Base-by-base conservation (phyloP, 768 basidiomycete species). In the Dacryopinax spathularia region DNA sequence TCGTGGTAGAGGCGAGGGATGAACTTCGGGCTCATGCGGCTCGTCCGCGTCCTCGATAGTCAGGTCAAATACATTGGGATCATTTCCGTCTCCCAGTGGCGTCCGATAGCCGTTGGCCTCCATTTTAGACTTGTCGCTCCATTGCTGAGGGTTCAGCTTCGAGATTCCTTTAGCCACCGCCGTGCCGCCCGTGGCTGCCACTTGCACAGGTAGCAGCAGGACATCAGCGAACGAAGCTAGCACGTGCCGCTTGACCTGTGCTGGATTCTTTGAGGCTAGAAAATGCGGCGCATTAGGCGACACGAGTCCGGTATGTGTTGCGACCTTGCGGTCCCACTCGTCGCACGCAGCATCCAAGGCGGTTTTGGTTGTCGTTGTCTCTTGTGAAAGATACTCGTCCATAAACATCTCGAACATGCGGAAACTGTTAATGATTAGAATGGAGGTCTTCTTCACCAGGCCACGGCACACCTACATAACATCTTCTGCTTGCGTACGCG, bases 321-420 rank as follows among this genome's bases (percentile, higher is more conserved):
- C 16, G 62, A 90, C 90, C 74, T 88, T 81, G 7, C 76, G 77
- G 64, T 94, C 88, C 96, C 93, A 97, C 0, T 76, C 78, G 64
- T 82, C 82, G 71, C 88, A 93, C 15, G 88, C 87, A 1, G 73
- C 76, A 33, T 90, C 88, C 63, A 96, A 83, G 0, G 80, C 76
- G 3, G 79, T 80, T 69, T 91, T 91, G 60, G 91, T 79, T 64
- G 80, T 81, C 64, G 96, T 94, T 4, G 87, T 81, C 72, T 99
- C 95, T 70, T 97, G 92, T 65, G 92, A 88, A 1, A 98, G 85
- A 69, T 98, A 98, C 70, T 97, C 94, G 71, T 96, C 94, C 91
- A 98, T 96, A 72, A 94, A 89, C 10, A 81, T 78, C 73, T 98
- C 94, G 68, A 97, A 98, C 91, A 97, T 96, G 48, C 81, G 82